Evolutionary conservation across 2,329 filamentous ascomycete genomes (phyloP).

Genomic region (Stachybotrys chlorohalonatus): DNA sequence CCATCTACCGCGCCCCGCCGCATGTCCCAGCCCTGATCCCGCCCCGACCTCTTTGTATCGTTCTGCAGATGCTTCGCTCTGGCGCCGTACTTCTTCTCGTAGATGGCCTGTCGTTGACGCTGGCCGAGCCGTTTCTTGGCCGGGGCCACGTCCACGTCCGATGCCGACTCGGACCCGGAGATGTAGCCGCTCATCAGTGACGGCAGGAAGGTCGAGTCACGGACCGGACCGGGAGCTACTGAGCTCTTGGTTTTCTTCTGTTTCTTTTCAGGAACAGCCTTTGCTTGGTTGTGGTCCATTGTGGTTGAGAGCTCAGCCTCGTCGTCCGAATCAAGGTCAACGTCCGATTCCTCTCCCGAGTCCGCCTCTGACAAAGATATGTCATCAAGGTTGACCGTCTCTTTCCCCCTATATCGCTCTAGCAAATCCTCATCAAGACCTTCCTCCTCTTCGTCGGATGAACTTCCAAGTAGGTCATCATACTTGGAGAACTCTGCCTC

Average conservation of each 20-base stretch:
- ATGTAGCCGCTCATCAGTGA: constrained; percentile 73
- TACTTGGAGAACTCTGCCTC: constrained; percentile 30
- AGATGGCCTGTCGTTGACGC: constrained; percentile 67
- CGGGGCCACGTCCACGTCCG: constrained; percentile 54
- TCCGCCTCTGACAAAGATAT: constrained; percentile 28
- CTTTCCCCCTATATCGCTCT: constrained; percentile 20
- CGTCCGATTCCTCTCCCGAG: constrained; percentile 16
- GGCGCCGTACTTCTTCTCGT: constrained; percentile 70
- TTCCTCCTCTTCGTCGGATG: constrained; percentile 33
- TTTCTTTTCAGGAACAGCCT: constrained; percentile 5
- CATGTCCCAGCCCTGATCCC: constrained; percentile 49
- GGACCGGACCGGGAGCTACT: constrained; percentile 8
- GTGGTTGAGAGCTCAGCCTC: constrained; percentile 13
- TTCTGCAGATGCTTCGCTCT: constrained; percentile 57
- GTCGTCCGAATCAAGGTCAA: constrained; percentile 15
- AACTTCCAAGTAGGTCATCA: constrained; percentile 35
- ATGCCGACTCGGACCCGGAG: constrained; percentile 63
- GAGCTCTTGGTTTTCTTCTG: constrained; percentile 9
- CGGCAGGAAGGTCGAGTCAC: constrained; percentile 58
- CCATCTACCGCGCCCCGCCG: constrained; percentile 44
- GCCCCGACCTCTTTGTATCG: constrained; percentile 21
- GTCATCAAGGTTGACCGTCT: constrained; percentile 28
- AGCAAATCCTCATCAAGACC: constrained; percentile 20
- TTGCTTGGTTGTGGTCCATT: constrained; percentile 19
- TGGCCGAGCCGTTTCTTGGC: constrained; percentile 70